A percentile compares a stretch with the other conserved stretches of the same genome.
Evolutionary conservation across 768 basidiomycete species (phyloP).

Genomic region (Gloeophyllum trabeum): DNA sequence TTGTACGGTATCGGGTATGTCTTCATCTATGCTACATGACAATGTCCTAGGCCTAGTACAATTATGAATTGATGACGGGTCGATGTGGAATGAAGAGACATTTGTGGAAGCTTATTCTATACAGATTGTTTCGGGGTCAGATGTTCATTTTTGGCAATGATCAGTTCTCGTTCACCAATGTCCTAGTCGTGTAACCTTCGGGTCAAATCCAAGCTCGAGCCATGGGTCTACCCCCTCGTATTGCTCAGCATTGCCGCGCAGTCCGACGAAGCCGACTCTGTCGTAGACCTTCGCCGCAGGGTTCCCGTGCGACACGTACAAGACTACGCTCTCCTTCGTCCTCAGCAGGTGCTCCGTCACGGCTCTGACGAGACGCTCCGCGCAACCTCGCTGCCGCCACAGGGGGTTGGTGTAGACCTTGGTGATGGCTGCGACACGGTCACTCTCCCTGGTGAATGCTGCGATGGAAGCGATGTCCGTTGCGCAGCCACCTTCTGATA

Average conservation of each 20-base stretch:
- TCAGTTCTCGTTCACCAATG: conserved; percentile 43
- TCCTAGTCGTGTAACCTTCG: conserved; percentile 34
- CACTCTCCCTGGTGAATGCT: conserved; percentile 52
- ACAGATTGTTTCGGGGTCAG: too few species aligned
- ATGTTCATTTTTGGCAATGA: too few species aligned
- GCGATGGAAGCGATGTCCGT: conserved; percentile 50
- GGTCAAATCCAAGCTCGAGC: conserved; percentile 58
- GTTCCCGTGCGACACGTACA: conserved; percentile 57
- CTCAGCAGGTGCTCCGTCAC: conserved; percentile 36
- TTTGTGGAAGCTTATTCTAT: too few species aligned
- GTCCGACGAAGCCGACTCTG: conserved; percentile 56
- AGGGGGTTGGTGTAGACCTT: conserved; percentile 55
- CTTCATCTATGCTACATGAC: too few species aligned
- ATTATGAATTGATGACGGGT: too few species aligned
- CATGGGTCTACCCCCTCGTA: conserved; percentile 40
- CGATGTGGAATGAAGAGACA: too few species aligned
- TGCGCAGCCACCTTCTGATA: conserved; percentile 14
- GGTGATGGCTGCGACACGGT: conserved; percentile 48
- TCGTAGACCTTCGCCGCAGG: conserved; percentile 45
- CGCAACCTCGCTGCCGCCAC: conserved; percentile 45
- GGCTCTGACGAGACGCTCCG: conserved; percentile 45
- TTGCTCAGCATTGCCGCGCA: conserved; percentile 16
- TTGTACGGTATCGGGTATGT: too few species aligned
- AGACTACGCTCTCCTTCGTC: conserved; percentile 37
- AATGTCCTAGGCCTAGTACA: too few species aligned